Evolutionary conservation across 1,284 basidiomycete species (phyloP).

Genomic region (Phylloboletellus chloephorus): DNA sequence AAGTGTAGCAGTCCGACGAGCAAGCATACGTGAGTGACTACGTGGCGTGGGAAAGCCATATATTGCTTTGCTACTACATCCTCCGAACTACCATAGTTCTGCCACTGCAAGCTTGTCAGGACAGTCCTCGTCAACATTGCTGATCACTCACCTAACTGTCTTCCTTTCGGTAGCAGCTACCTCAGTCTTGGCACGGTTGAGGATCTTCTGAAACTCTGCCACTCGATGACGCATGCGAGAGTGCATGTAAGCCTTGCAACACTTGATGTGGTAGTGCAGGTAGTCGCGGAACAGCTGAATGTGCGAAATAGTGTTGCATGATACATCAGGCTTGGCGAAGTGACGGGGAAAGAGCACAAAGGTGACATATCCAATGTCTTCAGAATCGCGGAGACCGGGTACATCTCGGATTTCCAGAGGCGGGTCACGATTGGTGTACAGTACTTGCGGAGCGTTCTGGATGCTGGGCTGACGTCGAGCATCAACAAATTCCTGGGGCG

Average conservation of each 20-base stretch:
- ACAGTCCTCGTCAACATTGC: conserved; percentile 4
- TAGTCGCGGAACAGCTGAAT: conserved; percentile 98
- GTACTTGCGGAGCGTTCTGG: conserved; percentile 96
- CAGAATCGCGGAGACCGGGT: conserved; percentile 73
- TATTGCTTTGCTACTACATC: conserved; percentile 11
- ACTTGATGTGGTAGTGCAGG: conserved; percentile 99
- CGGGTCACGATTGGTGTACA: conserved; percentile 95
- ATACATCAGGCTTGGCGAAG: conserved; percentile 73
- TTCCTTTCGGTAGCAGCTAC: conserved; percentile 79
- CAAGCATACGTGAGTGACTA: neutral
- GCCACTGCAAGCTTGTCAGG: conserved; percentile 35
- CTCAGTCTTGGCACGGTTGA: conserved; percentile 98
- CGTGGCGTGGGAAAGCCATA: conserved; percentile 23
- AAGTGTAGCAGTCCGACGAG: neutral
- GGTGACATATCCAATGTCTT: conserved; percentile 97
- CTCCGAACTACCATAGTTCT: conserved; percentile 50
- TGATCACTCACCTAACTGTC: conserved; percentile 74
- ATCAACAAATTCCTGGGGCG: conserved; percentile 90
- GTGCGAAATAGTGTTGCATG: conserved; percentile 86
- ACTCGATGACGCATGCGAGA: conserved; percentile 94
- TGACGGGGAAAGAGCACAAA: conserved; percentile 98
- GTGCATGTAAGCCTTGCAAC: conserved; percentile 99
- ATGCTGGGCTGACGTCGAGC: conserved; percentile 89
- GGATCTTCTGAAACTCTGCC: conserved; percentile 94
- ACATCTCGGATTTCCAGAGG: conserved; percentile 93